Base-by-base conservation (phyloP, 2,329 filamentous ascomycete genomes). In the Colletotrichum scovillei region DNA sequence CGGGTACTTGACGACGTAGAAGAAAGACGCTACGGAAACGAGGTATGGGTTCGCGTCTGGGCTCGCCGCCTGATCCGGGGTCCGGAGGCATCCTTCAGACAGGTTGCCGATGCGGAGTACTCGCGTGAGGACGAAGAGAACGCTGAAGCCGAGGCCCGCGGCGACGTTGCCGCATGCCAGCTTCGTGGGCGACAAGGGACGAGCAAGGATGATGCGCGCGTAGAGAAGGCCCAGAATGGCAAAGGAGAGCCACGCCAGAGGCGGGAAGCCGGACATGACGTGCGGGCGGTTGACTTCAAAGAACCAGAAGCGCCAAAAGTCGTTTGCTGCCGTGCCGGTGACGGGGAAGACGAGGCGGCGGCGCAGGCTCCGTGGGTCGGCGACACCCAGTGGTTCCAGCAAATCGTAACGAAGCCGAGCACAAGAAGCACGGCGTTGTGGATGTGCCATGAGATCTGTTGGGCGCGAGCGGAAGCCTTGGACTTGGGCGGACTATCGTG, bases 371-470 rank as follows among this genome's bases (percentile, higher is more conserved):
- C 85, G 52, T 80, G 77, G 16, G 79, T 81, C 0, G 81, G 81
- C 2, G 85, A 86, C 1, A 86, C 76, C 85, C 85, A 86, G 26
- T 84, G 79, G 67, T 87, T 87, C 85, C 85, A 87, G 78, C 80
- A 85, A 24, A 86, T 86, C 2, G 85, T 80, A 6, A 86, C 75
- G 1, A 80, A 42, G 7, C 78, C 78, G 14, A 86, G 72, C 1
- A 74, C 75, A 3, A 83, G 64, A 5, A 87, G 78, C 11, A 82
- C 11, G 2, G 65, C 69, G 69, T 87, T 87, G 74, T 85, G 83
- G 0, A 81, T 9, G 52, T 84, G 83, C 84, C 84, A 86, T 1
- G 85, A 84, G 0, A 84, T 6, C 3, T 72, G 42, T 30, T 74
- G 55, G 6, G 76, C 77, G 6, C 59, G 59, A 9, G 24, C 26